Evolutionary conservation across 164 flowering plant species (phyloP), one percentile per base, ranked within the genome.

Genomic region (Aristolochia contorta): DNA sequence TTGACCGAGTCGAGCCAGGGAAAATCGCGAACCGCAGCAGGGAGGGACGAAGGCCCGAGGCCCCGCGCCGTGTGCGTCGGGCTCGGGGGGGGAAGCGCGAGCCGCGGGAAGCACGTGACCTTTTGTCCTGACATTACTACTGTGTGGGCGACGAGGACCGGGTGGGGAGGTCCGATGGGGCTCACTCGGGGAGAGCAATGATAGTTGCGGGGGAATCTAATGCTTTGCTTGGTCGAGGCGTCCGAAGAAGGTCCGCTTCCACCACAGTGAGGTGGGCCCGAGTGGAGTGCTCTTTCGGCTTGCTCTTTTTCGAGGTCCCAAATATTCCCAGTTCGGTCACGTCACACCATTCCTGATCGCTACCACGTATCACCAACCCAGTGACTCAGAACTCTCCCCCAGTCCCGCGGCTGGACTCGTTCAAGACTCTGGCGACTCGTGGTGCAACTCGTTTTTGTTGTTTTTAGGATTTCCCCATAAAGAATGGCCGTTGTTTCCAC

Each of bases 231-330:
- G 69, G 21, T 30, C 61, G 60, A 60, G 57, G 67, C 45, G 32
- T 30, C 77, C 80, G 76, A 21, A 49, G 53, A 21, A 18, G 53
- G 21, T 49, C 22, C 53, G 20, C 12, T 50, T 15, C 54, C 22
- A n/a, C 16, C 22, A 20, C 18, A 18, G n/a, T 1, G 15, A 13
- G 54, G 54, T 16, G 22, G 22, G 22, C 75, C 81, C 72, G 25
- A 59, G 21, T 50, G 69, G 82, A 79, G 83, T 78, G 77, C 70
- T 72, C 82, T 78, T 81, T 83, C 78, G 83, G 83, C 19, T 68
- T 77, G 72, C 77, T 72, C 84, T 77, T 82, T 81, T 79, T 70
- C 78, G 77, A 70, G 69, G 77, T 63, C 78, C 79, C 78, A 81
- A 78, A 79, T 75, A 78, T 77, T 75, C 80, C 57, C 69, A 12